Percentiles rank a stretch among this genome's conserved stretches.
Evolutionary conservation across 176 grass and related monocot genomes (phyloP).

Genomic region (Ampelocalamus luodianensis): DNA sequence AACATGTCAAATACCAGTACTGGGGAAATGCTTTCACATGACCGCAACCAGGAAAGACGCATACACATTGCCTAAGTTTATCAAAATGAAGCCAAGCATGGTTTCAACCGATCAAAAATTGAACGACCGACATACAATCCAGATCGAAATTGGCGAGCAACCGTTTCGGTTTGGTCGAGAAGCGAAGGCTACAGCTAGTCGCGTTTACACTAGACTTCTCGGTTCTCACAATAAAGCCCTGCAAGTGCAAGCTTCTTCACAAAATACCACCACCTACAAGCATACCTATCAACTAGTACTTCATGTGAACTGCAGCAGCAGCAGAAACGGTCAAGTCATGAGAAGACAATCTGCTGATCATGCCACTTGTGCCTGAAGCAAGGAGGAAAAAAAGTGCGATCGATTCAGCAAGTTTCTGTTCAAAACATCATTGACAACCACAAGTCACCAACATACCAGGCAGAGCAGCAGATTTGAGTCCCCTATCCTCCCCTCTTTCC

Average conservation of each 20-base stretch:
- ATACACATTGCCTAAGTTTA: not conserved
- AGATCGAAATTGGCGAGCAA: not conserved
- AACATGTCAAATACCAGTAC: not conserved
- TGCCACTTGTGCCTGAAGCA: not conserved
- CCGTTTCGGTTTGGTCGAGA: not conserved
- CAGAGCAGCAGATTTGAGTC: not conserved
- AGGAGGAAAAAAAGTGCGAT: not conserved
- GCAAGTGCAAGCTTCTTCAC: not conserved
- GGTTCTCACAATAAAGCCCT: not conserved
- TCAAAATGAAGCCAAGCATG: not conserved
- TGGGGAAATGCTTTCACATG: not conserved
- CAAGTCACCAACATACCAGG: constrained; percentile 29
- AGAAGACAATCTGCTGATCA: not conserved
- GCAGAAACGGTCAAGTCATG: not conserved
- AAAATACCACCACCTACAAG: not conserved
- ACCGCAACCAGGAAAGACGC: not conserved
- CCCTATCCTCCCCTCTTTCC: constrained; percentile 29
- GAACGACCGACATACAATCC: not conserved
- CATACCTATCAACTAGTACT: constrained; percentile 8
- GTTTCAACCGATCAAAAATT: not conserved
- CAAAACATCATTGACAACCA: not conserved
- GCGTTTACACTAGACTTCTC: constrained; percentile 11
- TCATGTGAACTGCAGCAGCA: not conserved
- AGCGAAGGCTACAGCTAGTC: not conserved
- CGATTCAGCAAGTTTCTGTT: not conserved